phyloP scores from a whole-genome alignment of 2,329 filamentous ascomycete species.

The Phaeomoniella chlamydospora region DNA sequence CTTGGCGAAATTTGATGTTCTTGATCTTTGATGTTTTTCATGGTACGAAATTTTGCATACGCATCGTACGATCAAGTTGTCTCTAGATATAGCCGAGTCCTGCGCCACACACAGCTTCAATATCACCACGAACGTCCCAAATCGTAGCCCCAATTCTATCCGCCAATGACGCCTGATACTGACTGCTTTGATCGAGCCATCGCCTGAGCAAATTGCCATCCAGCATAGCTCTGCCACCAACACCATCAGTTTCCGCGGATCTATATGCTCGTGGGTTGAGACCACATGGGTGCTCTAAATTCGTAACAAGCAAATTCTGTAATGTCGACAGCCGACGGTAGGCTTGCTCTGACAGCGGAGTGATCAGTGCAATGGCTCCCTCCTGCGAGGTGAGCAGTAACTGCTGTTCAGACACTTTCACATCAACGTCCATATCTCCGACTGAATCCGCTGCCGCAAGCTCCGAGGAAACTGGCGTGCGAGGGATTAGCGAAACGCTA shows the following conservation, averaged over 20 bases:
- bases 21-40: no score
- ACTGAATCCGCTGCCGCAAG: conserved; percentile 11
- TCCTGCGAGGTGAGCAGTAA: conserved; percentile 62
- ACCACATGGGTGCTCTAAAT: conserved; percentile 61
- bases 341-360: conserved; percentile 60
- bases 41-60: no score
- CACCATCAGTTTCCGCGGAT: conserved; percentile 33
- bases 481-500: conserved; percentile 61
- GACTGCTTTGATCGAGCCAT: conserved; percentile 62
- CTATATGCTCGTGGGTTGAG: conserved; percentile 76
- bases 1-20: no score
- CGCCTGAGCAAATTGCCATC: conserved; percentile 63
- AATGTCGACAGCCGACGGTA: conserved; percentile 77
- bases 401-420: conserved; percentile 23
- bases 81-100: conserved; percentile 30
- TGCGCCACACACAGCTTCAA: conserved; percentile 50
- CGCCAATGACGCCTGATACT: conserved; percentile 57
- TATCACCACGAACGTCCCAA: conserved; percentile 54
- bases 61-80: no score
- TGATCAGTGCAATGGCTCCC: conserved; percentile 63
- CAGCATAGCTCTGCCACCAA: conserved; percentile 49
- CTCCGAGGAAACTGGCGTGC: conserved; percentile 36
- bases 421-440: neutral
- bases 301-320: conserved; percentile 56
- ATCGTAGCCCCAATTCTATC: conserved; percentile 55